These are phyloP conservation scores for Dinochytrium kinnereticum DNA, from an alignment of 371 early-diverging fungal species.

Conservation along the genomic window DNA sequence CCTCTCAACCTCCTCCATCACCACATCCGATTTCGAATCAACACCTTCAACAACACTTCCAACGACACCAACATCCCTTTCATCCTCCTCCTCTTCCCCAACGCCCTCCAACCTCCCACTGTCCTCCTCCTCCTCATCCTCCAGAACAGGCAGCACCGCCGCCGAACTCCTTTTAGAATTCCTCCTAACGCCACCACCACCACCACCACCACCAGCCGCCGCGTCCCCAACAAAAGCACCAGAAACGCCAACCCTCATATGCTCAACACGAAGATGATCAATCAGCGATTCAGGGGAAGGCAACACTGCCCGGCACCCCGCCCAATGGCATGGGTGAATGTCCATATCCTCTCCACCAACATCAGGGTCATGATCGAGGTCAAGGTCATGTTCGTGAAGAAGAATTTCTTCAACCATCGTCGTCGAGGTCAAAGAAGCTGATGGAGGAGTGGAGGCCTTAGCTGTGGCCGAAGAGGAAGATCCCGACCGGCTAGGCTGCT, in stretches of 20 bases:
- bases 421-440: not conserved
- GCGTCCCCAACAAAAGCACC: not conserved
- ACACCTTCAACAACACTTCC: too few species aligned
- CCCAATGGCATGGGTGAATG: slow-evolving; percentile 2
- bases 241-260: not conserved
- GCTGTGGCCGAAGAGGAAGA: too few species aligned
- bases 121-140: slow-evolving; percentile 6
- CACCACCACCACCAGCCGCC: too few species aligned
- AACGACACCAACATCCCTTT: not conserved
- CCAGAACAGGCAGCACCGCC: slow-evolving; percentile 12
- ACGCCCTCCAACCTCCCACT: not conserved
- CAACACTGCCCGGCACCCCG: not conserved
- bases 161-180: not conserved
- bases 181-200: not conserved
- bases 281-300: slow-evolving; percentile 4
- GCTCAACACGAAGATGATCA: not conserved
- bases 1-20: too few species aligned
- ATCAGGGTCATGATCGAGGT: slow-evolving; percentile 7
- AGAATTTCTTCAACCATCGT: not conserved
- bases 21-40: too few species aligned
- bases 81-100: not conserved
- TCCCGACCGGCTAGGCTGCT: too few species aligned
- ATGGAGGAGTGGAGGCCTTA: not conserved
- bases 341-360: slow-evolving; percentile 8
- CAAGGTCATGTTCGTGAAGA: not conserved